These are phyloP conservation scores for Warburgia ugandensis DNA, from an alignment of 164 flowering plant species.

Conservation along the genomic window DNA sequence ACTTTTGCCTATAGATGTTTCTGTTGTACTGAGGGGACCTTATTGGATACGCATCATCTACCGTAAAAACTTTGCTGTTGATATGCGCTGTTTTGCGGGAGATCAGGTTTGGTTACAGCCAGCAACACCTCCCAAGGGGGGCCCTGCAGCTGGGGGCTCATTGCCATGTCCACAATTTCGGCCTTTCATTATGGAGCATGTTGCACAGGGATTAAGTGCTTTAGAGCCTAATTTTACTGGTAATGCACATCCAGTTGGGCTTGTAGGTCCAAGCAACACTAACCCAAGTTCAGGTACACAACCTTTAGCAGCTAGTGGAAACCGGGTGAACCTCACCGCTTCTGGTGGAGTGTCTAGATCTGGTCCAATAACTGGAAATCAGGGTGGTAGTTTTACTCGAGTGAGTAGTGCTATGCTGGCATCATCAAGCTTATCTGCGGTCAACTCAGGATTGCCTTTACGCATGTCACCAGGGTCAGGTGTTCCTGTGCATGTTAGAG, in stretches of 20 bases:
- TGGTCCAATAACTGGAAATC: conserved; percentile 27
- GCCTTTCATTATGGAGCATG: conserved; percentile 99
- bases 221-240: conserved; percentile 62
- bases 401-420: conserved; percentile 42
- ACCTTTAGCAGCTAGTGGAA: conserved; percentile 39
- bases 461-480: conserved; percentile 65
- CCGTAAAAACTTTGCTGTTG: conserved; percentile 88
- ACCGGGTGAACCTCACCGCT: conserved; percentile 40
- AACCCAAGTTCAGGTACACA: conserved; percentile 49
- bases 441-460: conserved; percentile 50
- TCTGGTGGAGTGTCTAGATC: conserved; percentile 51
- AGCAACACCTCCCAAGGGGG: conserved; percentile 94
- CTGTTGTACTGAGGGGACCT: conserved; percentile 93
- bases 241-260: conserved; percentile 56
- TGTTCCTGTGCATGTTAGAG: conserved; percentile 84
- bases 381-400: conserved; percentile 47
- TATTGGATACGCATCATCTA: conserved; percentile 96
- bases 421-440: conserved; percentile 44
- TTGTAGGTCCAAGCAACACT: conserved; percentile 37
- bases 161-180: conserved; percentile 98
- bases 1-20: conserved; percentile 90
- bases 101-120: conserved; percentile 99
- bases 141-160: conserved; percentile 85
- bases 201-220: conserved; percentile 92
- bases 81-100: conserved; percentile 99